A percentile compares a stretch with the other conserved stretches of the same genome.
These are phyloP conservation scores for Podochytrium sp. DNA, from an alignment of 192 early-diverging fungal species.

Conservation along the genomic window DNA sequence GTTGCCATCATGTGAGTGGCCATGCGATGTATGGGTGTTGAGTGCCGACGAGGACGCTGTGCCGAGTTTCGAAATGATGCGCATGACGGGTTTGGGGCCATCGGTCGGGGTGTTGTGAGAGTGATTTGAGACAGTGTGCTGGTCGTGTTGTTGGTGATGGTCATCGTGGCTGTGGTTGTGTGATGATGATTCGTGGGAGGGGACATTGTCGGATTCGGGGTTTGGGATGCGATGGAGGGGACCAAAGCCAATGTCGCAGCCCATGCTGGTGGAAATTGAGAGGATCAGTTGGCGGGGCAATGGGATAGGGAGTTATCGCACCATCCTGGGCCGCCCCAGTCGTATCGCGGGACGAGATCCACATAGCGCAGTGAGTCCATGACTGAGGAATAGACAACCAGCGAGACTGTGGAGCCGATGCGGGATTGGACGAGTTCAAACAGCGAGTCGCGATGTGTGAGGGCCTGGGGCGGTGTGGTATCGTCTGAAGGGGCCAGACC, in stretches of 20 bases:
- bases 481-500: background rate
- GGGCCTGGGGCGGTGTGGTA: background rate
- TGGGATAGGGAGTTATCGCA: too few species aligned
- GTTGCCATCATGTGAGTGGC: background rate
- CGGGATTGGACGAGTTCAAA: slow-evolving; percentile 14
- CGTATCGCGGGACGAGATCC: slow-evolving; percentile 4
- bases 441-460: slow-evolving; percentile 8
- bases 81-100: slow-evolving; percentile 9
- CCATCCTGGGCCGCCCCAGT: slow-evolving; percentile 36
- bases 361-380: slow-evolving; percentile 20
- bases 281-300: background rate
- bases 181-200: background rate
- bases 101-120: background rate
- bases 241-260: slow-evolving; percentile 28
- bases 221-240: slow-evolving; percentile 20
- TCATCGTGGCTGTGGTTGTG: background rate
- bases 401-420: slow-evolving; percentile 1
- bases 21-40: background rate
- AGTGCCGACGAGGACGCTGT: background rate
- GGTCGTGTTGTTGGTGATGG: background rate
- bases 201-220: background rate
- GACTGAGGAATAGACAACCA: slow-evolving; percentile 16
- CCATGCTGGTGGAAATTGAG: background rate
- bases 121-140: background rate
- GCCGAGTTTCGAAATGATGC: slow-evolving; percentile 6